phyloP scores from a whole-genome alignment of 1,139 yeast species.

The Candida sojae region DNA sequence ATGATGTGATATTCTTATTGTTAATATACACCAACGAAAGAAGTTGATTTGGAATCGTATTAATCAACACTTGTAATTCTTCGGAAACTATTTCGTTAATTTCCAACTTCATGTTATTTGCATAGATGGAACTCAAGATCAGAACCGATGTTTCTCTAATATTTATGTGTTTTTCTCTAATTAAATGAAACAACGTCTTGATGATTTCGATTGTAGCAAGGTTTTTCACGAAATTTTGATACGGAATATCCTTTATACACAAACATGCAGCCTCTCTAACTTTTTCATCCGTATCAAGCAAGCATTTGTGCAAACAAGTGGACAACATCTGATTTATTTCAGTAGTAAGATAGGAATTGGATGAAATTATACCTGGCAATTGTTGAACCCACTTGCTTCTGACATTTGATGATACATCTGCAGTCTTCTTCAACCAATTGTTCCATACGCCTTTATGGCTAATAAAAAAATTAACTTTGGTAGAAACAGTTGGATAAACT shows the following conservation, averaged over 20 bases:
- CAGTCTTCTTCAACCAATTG: slow-evolving; percentile 71
- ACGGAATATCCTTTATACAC: slow-evolving; percentile 43
- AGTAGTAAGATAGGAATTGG: slow-evolving; percentile 41
- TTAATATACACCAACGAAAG: slow-evolving; percentile 75
- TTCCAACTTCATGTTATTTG: slow-evolving; percentile 27
- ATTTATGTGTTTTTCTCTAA: slow-evolving; percentile 67
- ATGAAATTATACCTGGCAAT: slow-evolving; percentile 31
- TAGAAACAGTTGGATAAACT: slow-evolving; percentile 10
- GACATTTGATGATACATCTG: slow-evolving; percentile 67
- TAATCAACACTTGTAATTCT: slow-evolving; percentile 37
- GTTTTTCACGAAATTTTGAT: slow-evolving; percentile 40
- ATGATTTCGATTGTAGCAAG: slow-evolving; percentile 51
- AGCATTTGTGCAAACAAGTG: slow-evolving; percentile 63
- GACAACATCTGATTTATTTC: slow-evolving; percentile 56
- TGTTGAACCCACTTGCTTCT: slow-evolving; percentile 72
- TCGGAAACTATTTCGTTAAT: slow-evolving; percentile 14
- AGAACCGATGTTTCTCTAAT: slow-evolving; percentile 66
- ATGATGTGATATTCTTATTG: slow-evolving; percentile 65
- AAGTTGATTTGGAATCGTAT: slow-evolving; percentile 65
- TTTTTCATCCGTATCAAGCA: slow-evolving; percentile 74
- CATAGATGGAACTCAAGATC: slow-evolving; percentile 57
- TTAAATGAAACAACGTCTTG: slow-evolving; percentile 57
- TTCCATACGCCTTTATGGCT: slow-evolving; percentile 64
- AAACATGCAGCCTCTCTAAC: slow-evolving; percentile 68
- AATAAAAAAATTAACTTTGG: slow-evolving; percentile 56